phyloP scores from a whole-genome alignment of 805 yeast genomes.

The Candida krabiensis region DNA sequence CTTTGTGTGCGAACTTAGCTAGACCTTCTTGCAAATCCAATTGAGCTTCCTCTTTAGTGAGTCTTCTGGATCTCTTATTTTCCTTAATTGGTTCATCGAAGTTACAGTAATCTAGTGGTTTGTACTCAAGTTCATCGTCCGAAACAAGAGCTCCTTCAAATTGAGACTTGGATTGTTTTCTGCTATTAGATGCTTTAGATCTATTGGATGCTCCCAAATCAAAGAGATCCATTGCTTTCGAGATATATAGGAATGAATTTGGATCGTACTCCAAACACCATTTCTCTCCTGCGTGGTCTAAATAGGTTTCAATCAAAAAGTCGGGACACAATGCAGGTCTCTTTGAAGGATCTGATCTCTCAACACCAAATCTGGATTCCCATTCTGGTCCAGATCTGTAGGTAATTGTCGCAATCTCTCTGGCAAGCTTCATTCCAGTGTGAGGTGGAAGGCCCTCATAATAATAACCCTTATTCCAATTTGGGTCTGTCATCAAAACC shows the following conservation, averaged over 20 bases:
- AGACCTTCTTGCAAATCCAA: slow-evolving; percentile 69
- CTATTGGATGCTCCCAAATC: slow-evolving; percentile 63
- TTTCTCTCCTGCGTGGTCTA: slow-evolving; percentile 94
- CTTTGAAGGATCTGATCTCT: slow-evolving; percentile 73
- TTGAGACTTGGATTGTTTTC: slow-evolving; percentile 37
- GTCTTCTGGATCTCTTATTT: slow-evolving; percentile 45
- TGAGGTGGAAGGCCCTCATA: slow-evolving; percentile 79
- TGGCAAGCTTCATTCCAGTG: slow-evolving; percentile 89
- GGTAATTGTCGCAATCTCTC: slow-evolving; percentile 92
- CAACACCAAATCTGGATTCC: slow-evolving; percentile 90
- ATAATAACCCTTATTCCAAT: slow-evolving; percentile 91
- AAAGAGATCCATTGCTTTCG: slow-evolving; percentile 94
- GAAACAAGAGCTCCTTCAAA: slow-evolving; percentile 29
- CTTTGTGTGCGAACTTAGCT: slow-evolving; percentile 57
- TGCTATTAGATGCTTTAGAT: slow-evolving; percentile 40
- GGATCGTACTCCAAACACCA: slow-evolving; percentile 91
- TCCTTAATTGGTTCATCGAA: slow-evolving; percentile 53
- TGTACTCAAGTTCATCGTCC: slow-evolving; percentile 28
- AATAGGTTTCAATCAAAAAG: slow-evolving; percentile 85
- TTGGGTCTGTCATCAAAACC: slow-evolving; percentile 90
- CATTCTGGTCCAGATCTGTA: slow-evolving; percentile 96
- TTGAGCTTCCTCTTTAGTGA: slow-evolving; percentile 54
- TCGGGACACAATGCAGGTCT: slow-evolving; percentile 93
- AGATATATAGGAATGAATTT: slow-evolving; percentile 80
- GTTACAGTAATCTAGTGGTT: slow-evolving; percentile 34